Evolutionary conservation across 2,329 filamentous ascomycete species (phyloP), one percentile per base, ranked within the genome.

Genomic region (Alternaria incomplexa): DNA sequence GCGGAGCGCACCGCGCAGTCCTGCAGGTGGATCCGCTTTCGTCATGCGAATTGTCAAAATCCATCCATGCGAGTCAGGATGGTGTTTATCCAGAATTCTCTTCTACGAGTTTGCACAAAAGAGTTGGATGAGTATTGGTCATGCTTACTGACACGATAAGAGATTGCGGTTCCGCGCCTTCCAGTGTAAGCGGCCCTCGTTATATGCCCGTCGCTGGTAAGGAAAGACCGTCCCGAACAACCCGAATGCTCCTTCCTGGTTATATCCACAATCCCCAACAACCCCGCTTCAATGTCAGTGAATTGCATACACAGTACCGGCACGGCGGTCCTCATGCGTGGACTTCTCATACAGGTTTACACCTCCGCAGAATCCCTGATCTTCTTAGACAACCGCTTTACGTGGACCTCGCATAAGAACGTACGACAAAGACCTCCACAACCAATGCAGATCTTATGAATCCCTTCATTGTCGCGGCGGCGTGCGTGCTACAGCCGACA

Each of bases 1-100:
- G 40, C 59, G 56, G 60, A 62, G 60, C 56, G 55, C 25, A 46
- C 60, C 60, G 60, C 50, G 32, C 30, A 43, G 43, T 59, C 5
- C 26, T 50, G 44, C 20, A 36, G 32, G 46, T 50, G 50, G 48
- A 44, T 55, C 56, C 60, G 50, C 44, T 30, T 62, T 23, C 48
- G 12, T 43, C 53, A 51, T 44, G 23, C 28, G 22, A 12, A 36
- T 36, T 28, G 20, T 20, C 23, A 36, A 50, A 23, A 28, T 40
- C 46, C 53, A 7, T 46, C 12, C 22, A 22, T 13, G 15, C 45
- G 36, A 40, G 52, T 44, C n/a, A 36, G 46, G 13, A 36, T 48
- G 5, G 9, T 1, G 13, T 50, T 8, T 13, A 5, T 58, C 12
- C 4, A n/a, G 23, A 44, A 45, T 32, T 25, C 17, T 43, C 17